Evolutionary conservation across 352 stramenopile species (phyloP), one percentile per base, ranked within the genome.

Genomic region (Phytophthora meadii): DNA sequence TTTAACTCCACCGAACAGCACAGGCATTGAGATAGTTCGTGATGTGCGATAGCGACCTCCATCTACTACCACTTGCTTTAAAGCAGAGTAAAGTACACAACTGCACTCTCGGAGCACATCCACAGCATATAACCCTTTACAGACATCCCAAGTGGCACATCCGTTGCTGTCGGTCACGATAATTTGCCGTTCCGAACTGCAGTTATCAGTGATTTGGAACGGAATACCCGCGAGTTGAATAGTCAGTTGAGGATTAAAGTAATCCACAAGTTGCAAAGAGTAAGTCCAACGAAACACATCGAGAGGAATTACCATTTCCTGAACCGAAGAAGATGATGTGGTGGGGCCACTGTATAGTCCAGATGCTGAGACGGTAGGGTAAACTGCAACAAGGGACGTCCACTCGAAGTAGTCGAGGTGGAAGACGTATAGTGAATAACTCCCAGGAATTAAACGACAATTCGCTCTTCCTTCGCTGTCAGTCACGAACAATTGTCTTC

Each of bases 401-500:
- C 83, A 90, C 65, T 92, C 83, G 44, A 90, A 89, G 54, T 77
- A 88, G 27, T 90, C 81, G n/a, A 77, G 52, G 54, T 92, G 81
- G 57, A 88, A 90, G 0, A 92, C 73, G 37, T 92, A 89, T 5
- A 92, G 5, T 2, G 79, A 87, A 70, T 92, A 92, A 11, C 81
- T 88, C 0, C 83, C 83, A 2, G 83, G 77, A 7, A 74, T 58
- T 2, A 92, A 58, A 5, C 61, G 68, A 25, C 81, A 89, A 1
- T 56, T 77, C 4, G 67, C 55, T 22, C 59, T 42, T 10, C 83
- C 83, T 22, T 79, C 55, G 0, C 25, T 54, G 34, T 90, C 76
- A 5, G 81, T 82, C 27, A 80, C 47, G 32, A 75, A 87, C 5
- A 74, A 41, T 42, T 66, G 60, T 22, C 54, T 50, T 48, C 60